Evolutionary conservation across 2,329 filamentous ascomycete species (phyloP).

Genomic region (Penicillium thymicola): DNA sequence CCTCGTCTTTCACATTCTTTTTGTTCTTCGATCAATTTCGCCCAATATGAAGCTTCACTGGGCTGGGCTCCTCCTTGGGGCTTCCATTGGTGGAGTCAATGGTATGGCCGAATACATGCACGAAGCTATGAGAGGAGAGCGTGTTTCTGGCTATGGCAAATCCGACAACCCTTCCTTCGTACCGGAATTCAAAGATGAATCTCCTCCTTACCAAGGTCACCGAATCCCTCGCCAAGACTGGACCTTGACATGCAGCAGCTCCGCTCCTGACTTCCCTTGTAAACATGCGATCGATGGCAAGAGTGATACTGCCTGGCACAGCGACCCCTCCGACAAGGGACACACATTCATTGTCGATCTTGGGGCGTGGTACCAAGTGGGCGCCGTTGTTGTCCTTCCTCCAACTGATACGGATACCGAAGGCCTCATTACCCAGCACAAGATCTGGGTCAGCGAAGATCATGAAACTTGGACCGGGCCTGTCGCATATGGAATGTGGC

Average conservation of each 20-base stretch:
- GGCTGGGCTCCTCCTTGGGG: conserved; percentile 4
- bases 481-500: conserved; percentile 13
- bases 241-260: conserved; percentile 13
- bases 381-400: conserved; percentile 5
- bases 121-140: conserved; percentile 7
- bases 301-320: conserved; percentile 4
- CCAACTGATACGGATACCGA: not conserved
- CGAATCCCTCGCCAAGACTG: conserved; percentile 12
- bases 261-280: not conserved
- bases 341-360: conserved; percentile 5
- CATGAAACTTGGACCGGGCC: conserved; percentile 2
- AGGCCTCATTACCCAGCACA: conserved; percentile 10
- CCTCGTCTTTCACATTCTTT: not conserved
- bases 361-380: conserved; percentile 4
- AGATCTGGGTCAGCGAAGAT: conserved; percentile 7
- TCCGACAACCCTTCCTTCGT: not conserved
- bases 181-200: conserved; percentile 9
- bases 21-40: not conserved
- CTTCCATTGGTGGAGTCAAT: conserved; percentile 5
- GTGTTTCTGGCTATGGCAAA: conserved; percentile 8
- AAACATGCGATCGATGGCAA: conserved; percentile 5
- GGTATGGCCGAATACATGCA: conserved; percentile 8
- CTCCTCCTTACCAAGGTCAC: conserved; percentile 12
- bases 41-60: conserved; percentile 7
- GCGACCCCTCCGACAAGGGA: conserved; percentile 2